These are phyloP conservation scores for Epichloe typhina DNA, from an alignment of 2,329 filamentous ascomycete species.

Conservation along the genomic window DNA sequence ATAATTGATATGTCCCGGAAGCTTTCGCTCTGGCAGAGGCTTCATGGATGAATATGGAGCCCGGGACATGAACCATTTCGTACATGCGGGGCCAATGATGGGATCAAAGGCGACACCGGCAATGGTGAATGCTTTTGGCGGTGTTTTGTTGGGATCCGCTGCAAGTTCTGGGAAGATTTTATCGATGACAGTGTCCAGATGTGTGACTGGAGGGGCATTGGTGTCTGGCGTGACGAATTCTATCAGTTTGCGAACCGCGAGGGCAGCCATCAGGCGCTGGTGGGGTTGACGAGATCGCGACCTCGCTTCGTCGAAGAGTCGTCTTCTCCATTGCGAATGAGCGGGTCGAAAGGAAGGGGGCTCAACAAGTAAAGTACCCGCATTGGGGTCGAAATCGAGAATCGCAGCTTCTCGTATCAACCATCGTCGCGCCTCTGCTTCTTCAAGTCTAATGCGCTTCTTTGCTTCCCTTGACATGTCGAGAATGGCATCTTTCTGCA, in stretches of 20 bases:
- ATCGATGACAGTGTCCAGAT: slow-evolving; percentile 32
- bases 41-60: slow-evolving; percentile 30
- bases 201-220: slow-evolving; percentile 26
- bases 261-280: slow-evolving; percentile 30
- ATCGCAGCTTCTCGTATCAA: slow-evolving; percentile 35
- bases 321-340: slow-evolving; percentile 2
- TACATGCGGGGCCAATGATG: slow-evolving; percentile 8
- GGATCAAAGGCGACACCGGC: slow-evolving; percentile 27
- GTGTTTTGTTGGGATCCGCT: slow-evolving; percentile 1
- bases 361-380: slow-evolving; percentile 33
- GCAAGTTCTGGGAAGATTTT: slow-evolving; percentile 35
- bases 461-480: slow-evolving; percentile 42
- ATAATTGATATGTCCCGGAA: slow-evolving; percentile 12
- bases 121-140: slow-evolving; percentile 28
- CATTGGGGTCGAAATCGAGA: slow-evolving; percentile 32
- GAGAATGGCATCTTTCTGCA: slow-evolving; percentile 53
- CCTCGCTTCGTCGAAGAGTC: slow-evolving; percentile 12
- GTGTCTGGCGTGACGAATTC: slow-evolving; percentile 36
- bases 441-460: slow-evolving; percentile 27
- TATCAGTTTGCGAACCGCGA: slow-evolving; percentile 35
- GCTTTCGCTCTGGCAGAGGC: slow-evolving; percentile 16
- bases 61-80: slow-evolving; percentile 34
- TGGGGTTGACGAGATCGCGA: slow-evolving; percentile 18
- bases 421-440: slow-evolving; percentile 39
- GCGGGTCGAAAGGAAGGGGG: slow-evolving; percentile 23